phyloP scores from a whole-genome alignment of 345 rosid genomes.

The Lepidium africanum region DNA sequence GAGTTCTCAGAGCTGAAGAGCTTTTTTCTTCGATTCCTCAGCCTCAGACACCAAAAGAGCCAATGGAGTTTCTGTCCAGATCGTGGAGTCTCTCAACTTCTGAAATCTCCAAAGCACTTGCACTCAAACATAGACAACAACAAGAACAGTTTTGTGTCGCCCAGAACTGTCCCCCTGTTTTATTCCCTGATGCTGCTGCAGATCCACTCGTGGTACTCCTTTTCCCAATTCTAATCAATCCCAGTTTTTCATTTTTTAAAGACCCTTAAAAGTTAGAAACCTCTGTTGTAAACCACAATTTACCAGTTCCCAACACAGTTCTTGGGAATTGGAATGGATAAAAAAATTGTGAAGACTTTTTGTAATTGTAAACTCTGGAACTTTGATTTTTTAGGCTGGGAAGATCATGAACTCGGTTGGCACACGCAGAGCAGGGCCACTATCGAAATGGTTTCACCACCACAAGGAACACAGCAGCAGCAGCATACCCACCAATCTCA shows the following conservation, averaged over 20 bases:
- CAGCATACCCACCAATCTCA: constrained; percentile 13
- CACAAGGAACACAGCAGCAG: constrained; percentile 41
- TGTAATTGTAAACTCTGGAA: background rate
- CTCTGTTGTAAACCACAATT: too few species aligned
- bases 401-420: constrained; percentile 43
- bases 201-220: constrained; percentile 36
- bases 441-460: constrained; percentile 86
- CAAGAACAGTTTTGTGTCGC: constrained; percentile 22
- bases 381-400: constrained; percentile 33
- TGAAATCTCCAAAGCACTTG: constrained; percentile 84
- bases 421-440: constrained; percentile 48
- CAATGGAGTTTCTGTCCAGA: constrained; percentile 92
- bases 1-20: constrained; percentile 18
- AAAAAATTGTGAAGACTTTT: background rate
- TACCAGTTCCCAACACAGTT: background rate
- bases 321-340: background rate
- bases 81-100: constrained; percentile 92
- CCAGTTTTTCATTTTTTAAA: background rate
- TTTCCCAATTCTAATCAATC: background rate
- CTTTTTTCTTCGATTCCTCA: constrained; percentile 52
- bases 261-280: constrained; percentile 2
- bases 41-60: constrained; percentile 82
- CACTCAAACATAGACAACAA: constrained; percentile 58
- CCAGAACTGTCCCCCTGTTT: constrained; percentile 20
- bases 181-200: constrained; percentile 34